These are phyloP conservation scores for Entomortierella chlamydospora DNA, from an alignment of 192 early-diverging fungal species.

Conservation along the genomic window DNA sequence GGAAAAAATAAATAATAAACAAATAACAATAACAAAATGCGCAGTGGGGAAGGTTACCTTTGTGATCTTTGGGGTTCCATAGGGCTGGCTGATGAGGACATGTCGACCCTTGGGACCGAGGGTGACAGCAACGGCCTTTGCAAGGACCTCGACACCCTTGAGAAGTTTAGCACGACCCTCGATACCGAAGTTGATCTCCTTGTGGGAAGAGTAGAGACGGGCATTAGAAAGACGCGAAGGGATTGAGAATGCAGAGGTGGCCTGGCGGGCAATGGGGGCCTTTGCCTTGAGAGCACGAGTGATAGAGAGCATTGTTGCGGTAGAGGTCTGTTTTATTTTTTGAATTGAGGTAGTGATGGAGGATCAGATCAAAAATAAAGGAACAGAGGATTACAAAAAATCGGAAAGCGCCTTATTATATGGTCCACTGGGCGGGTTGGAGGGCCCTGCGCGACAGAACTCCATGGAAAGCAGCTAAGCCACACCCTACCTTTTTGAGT, in stretches of 20 bases:
- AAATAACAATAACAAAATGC: too few species aligned
- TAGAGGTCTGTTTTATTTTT: not conserved
- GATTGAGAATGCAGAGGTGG: slow-evolving; percentile 15
- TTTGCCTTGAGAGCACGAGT: slow-evolving; percentile 52
- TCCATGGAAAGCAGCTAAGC: too few species aligned
- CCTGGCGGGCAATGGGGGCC: slow-evolving; percentile 38
- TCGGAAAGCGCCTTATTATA: too few species aligned
- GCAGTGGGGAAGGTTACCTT: too few species aligned
- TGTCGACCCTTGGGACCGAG: slow-evolving; percentile 99
- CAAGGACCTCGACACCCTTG: slow-evolving; percentile 95
- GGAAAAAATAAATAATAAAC: not conserved
- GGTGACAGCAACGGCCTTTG: slow-evolving; percentile 99
- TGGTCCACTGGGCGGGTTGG: too few species aligned
- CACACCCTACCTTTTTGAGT: too few species aligned
- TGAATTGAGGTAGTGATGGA: too few species aligned
- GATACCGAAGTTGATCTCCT: slow-evolving; percentile 97
- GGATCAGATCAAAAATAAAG: too few species aligned
- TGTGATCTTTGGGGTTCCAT: slow-evolving; percentile 99
- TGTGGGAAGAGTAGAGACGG: slow-evolving; percentile 85
- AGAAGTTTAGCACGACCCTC: slow-evolving; percentile 94
- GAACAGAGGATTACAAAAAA: too few species aligned
- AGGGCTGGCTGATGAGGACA: slow-evolving; percentile 98
- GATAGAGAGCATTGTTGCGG: slow-evolving; percentile 40
- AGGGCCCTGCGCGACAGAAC: too few species aligned
- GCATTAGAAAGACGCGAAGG: slow-evolving; percentile 31